Evolutionary conservation across 345 rosid genomes (phyloP).

Genomic region (Isatis tinctoria): DNA sequence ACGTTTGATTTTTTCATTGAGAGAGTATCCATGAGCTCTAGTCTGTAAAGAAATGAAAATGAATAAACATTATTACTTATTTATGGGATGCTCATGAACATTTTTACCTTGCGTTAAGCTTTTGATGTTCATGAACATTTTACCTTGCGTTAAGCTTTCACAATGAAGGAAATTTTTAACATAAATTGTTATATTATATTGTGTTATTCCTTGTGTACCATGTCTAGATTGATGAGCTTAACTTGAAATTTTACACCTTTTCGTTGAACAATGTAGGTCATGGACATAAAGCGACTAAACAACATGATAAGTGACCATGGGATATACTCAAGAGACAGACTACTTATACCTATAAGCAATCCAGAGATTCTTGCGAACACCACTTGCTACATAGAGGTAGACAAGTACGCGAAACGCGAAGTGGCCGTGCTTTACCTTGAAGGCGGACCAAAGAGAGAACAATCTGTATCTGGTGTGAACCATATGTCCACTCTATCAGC

Average conservation of each 20-base stretch:
- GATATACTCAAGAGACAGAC: slow-evolving; percentile 77
- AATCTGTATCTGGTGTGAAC: slow-evolving; percentile 10
- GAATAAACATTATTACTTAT: no score
- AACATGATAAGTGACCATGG: slow-evolving; percentile 94
- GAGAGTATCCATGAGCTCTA: no score
- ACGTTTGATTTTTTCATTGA: no score
- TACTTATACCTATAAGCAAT: slow-evolving; percentile 73
- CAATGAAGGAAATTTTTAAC: neutral
- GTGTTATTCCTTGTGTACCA: neutral
- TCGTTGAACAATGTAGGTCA: slow-evolving; percentile 45
- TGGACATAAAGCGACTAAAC: slow-evolving; percentile 75
- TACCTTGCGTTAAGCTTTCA: neutral
- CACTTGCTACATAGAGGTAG: slow-evolving; percentile 85
- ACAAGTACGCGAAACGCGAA: slow-evolving; percentile 66
- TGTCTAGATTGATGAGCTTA: neutral
- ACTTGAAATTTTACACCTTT: neutral
- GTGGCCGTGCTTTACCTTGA: slow-evolving; percentile 78
- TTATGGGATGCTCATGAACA: neutral
- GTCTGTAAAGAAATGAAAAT: no score
- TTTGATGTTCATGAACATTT: neutral
- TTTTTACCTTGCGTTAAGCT: neutral
- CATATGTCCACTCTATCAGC: slow-evolving; percentile 40
- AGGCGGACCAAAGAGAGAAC: slow-evolving; percentile 46
- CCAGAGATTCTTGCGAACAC: slow-evolving; percentile 49
- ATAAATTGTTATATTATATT: neutral